phyloP scores from a whole-genome alignment of 2,329 filamentous ascomycete species.

The Chrysoporthe deuterocubensis region DNA sequence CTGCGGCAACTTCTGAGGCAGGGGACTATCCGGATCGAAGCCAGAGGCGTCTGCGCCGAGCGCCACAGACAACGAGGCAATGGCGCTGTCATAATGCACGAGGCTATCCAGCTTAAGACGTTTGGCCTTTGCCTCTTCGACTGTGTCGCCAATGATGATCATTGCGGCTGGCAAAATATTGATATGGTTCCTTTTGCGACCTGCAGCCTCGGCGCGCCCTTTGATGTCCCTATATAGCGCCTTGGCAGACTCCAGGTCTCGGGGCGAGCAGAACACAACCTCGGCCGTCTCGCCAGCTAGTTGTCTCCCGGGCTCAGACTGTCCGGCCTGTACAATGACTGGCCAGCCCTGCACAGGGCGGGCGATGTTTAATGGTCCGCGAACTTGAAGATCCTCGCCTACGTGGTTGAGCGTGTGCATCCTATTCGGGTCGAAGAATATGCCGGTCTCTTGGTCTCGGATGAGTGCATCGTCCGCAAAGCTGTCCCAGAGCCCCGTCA shows the following conservation, averaged over 20 bases:
- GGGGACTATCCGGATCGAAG: constrained; percentile 52
- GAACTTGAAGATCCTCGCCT: constrained; percentile 51
- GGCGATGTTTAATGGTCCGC: constrained; percentile 56
- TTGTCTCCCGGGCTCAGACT: constrained; percentile 55
- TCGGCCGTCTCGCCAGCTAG: constrained; percentile 58
- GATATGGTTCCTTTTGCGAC: constrained; percentile 49
- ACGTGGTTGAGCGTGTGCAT: constrained; percentile 57
- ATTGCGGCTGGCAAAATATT: constrained; percentile 58
- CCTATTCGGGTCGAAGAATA: constrained; percentile 55
- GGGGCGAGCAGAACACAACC: constrained; percentile 55
- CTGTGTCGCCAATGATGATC: constrained; percentile 52
- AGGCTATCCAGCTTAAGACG: constrained; percentile 53
- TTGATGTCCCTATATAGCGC: constrained; percentile 57
- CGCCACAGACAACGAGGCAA: constrained; percentile 54
- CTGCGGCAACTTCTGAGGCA: constrained; percentile 54
- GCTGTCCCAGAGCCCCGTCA: constrained; percentile 57
- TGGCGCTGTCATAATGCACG: constrained; percentile 58
- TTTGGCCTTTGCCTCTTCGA: constrained; percentile 53
- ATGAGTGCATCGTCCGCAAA: constrained; percentile 61
- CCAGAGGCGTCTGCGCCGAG: constrained; percentile 52
- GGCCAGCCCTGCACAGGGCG: constrained; percentile 59
- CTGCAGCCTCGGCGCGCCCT: constrained; percentile 47
- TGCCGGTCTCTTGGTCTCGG: constrained; percentile 50
- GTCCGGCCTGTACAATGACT: constrained; percentile 59
- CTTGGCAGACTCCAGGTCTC: constrained; percentile 50